phyloP scores from a whole-genome alignment of 2,329 filamentous ascomycete species.

The Fusarium nisikadoi region DNA sequence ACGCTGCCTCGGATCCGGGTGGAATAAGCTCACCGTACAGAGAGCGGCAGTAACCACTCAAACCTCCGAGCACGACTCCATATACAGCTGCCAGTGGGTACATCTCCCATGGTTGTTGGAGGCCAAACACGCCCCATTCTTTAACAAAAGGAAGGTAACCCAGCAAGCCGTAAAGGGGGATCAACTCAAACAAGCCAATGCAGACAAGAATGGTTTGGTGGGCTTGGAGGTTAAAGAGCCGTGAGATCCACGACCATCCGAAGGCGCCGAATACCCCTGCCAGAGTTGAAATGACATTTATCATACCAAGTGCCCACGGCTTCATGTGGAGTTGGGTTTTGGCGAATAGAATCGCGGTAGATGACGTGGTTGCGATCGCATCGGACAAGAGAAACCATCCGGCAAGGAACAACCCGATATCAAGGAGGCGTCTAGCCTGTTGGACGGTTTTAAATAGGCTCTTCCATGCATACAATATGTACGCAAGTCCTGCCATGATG shows the following conservation, averaged over 20 bases:
- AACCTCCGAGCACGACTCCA: conserved; percentile 91
- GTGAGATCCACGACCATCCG: conserved; percentile 84
- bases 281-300: conserved; percentile 90
- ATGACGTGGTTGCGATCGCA: conserved; percentile 92
- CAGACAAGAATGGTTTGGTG: conserved; percentile 93
- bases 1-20: conserved; percentile 92
- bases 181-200: conserved; percentile 89
- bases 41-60: conserved; percentile 91
- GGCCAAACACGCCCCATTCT: conserved; percentile 78
- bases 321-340: conserved; percentile 94
- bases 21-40: conserved; percentile 95
- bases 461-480: conserved; percentile 86
- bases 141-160: conserved; percentile 87
- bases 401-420: conserved; percentile 81
- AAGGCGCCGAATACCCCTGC: conserved; percentile 89
- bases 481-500: conserved; percentile 66
- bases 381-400: conserved; percentile 97
- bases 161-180: conserved; percentile 89
- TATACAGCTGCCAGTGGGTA: conserved; percentile 91
- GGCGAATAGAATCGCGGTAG: conserved; percentile 93
- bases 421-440: conserved; percentile 76
- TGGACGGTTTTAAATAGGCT: conserved; percentile 83
- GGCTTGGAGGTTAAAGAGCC: conserved; percentile 74
- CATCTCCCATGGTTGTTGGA: conserved; percentile 98
- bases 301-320: conserved; percentile 86